Conservation (phyloP, 306 rosid genomes). For the Notholithocarpus densiflorus region DNA sequence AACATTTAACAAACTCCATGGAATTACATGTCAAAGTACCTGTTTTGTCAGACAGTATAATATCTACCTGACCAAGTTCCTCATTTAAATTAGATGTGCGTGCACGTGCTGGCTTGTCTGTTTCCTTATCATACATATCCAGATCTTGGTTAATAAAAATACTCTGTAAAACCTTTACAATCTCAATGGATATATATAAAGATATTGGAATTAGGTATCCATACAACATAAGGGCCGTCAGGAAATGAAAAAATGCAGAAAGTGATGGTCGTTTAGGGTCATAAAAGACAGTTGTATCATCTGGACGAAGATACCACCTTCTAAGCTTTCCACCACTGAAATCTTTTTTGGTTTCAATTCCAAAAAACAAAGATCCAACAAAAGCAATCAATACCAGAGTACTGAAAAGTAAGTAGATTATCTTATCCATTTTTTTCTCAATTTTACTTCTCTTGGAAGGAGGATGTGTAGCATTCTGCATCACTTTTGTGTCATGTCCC, state of each 20-base stretch:
- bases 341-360: too few species aligned
- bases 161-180: slow-evolving; percentile 37
- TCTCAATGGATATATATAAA: slow-evolving; percentile 35
- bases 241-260: slow-evolving; percentile 25
- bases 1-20: slow-evolving; percentile 39
- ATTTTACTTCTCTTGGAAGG: slow-evolving; percentile 34
- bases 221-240: slow-evolving; percentile 27
- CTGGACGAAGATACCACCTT: slow-evolving; percentile 25
- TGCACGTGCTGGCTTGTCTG: slow-evolving; percentile 16
- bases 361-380: too few species aligned
- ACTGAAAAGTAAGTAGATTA: slow-evolving; percentile 27
- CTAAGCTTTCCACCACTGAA: background rate
- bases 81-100: slow-evolving; percentile 19
- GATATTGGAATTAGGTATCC: slow-evolving; percentile 43
- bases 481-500: slow-evolving; percentile 32
- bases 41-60: slow-evolving; percentile 30
- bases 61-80: slow-evolving; percentile 40
- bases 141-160: slow-evolving; percentile 31
- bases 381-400: slow-evolving; percentile 27
- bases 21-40: slow-evolving; percentile 41
- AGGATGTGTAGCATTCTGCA: slow-evolving; percentile 19
- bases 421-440: slow-evolving; percentile 33
- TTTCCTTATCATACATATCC: slow-evolving; percentile 27
- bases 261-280: background rate
- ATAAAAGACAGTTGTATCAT: background rate